Evolutionary conservation across 176 grass and related monocot genomes (phyloP).

Genomic region (Echinochloa phyllopogon): DNA sequence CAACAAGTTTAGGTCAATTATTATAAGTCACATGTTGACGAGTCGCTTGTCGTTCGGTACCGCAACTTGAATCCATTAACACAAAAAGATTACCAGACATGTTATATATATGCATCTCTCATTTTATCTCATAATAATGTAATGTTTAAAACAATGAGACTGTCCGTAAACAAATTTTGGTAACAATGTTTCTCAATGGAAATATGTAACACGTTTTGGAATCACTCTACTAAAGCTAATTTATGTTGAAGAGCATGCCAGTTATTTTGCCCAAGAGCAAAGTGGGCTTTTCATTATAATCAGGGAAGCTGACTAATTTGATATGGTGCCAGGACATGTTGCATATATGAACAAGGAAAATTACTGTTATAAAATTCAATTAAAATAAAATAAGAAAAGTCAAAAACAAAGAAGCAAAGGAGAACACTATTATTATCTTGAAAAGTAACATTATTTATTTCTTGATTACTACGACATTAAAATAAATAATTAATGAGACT

Average conservation of each 20-base stretch:
- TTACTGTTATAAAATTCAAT: not conserved
- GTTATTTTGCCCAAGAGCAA: not conserved
- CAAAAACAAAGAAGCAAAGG: not conserved
- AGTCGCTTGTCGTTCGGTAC: not conserved
- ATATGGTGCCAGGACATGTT: not conserved
- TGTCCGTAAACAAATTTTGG: not conserved
- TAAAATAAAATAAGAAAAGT: constrained; percentile 16
- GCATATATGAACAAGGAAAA: not conserved
- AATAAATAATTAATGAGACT: not conserved
- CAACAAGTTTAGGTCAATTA: not conserved
- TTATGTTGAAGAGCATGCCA: not conserved
- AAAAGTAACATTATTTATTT: not conserved
- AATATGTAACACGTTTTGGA: not conserved
- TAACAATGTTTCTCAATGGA: not conserved
- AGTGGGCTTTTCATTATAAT: not conserved
- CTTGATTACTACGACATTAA: not conserved
- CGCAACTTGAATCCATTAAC: not conserved
- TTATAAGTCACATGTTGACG: not conserved
- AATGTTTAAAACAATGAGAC: not conserved
- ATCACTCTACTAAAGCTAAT: not conserved
- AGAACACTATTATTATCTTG: not conserved
- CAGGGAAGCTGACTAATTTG: not conserved
- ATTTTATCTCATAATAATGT: not conserved
- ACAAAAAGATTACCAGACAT: not conserved
- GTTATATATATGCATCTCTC: not conserved